Conservation (phyloP, 1,284 basidiomycete species). For the Agaricales sp. region DNA sequence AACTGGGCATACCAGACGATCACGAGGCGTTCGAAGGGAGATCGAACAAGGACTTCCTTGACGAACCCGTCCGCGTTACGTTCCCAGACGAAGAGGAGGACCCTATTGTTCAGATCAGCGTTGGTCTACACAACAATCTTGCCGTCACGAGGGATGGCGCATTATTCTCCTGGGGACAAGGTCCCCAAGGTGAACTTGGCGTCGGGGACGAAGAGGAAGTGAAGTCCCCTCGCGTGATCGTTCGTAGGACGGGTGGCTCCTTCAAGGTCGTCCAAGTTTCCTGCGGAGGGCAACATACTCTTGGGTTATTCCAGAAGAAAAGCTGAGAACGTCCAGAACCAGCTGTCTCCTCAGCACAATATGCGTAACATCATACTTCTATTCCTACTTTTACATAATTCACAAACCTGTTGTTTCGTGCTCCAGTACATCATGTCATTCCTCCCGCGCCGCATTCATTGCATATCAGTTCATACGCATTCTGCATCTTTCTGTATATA, state of each 20-base stretch:
- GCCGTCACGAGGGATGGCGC: constrained; percentile 73
- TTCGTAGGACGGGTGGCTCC: constrained; percentile 55
- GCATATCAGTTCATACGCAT: not conserved
- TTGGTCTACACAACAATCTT: constrained; percentile 76
- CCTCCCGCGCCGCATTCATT: not conserved
- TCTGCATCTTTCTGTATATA: too few species aligned
- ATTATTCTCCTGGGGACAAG: constrained; percentile 82
- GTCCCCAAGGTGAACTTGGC: constrained; percentile 62
- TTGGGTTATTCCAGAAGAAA: constrained; percentile 60
- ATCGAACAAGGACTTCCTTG: constrained; percentile 41
- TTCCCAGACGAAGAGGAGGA: constrained; percentile 60
- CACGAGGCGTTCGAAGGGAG: constrained; percentile 43
- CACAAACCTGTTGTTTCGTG: not conserved
- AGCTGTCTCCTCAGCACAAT: too few species aligned
- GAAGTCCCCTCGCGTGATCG: constrained; percentile 49
- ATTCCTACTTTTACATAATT: too few species aligned
- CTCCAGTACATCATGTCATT: not conserved
- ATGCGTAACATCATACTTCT: too few species aligned
- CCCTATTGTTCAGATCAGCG: constrained; percentile 65
- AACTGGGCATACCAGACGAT: constrained; percentile 66
- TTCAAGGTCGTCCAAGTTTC: constrained; percentile 51
- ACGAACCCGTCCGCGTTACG: constrained; percentile 52
- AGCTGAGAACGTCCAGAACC: constrained; percentile 4
- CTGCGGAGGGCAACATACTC: constrained; percentile 65
- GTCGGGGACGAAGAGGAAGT: constrained; percentile 45